Conservation (phyloP, 2,329 filamentous ascomycete genomes). For the Remersonia thermophila region DNA sequence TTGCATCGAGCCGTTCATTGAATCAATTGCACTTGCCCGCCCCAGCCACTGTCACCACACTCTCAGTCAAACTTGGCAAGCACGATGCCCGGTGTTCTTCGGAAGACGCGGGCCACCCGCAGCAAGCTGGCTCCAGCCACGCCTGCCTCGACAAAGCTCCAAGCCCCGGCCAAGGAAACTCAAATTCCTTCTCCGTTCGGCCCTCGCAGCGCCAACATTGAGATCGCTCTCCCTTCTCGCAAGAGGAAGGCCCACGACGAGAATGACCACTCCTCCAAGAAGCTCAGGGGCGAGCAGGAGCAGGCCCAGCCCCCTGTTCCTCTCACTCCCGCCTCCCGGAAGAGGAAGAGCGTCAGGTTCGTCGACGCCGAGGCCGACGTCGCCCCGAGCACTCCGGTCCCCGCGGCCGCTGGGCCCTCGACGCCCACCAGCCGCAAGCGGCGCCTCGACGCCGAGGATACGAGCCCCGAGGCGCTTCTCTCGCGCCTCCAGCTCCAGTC, state of each 20-base stretch:
- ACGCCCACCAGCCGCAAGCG: conserved; percentile 20
- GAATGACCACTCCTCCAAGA: conserved; percentile 17
- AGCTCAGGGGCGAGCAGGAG: conserved; percentile 8
- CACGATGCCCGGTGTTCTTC: conserved; percentile 17
- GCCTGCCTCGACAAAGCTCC: conserved; percentile 15
- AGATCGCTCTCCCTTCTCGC: conserved; percentile 21
- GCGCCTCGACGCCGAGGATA: conserved; percentile 9
- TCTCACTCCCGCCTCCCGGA: conserved; percentile 19
- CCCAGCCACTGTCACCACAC: too few species aligned
- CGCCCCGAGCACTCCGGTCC: conserved; percentile 6
- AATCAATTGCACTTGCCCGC: not conserved
- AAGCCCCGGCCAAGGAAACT: conserved; percentile 17
- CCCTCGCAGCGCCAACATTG: conserved; percentile 18
- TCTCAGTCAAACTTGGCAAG: too few species aligned
- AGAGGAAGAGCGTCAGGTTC: conserved; percentile 16
- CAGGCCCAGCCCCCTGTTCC: conserved; percentile 9
- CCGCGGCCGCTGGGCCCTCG: conserved; percentile 15
- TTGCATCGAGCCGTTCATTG: conserved; percentile 3
- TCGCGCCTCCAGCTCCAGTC: conserved; percentile 30
- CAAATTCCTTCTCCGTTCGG: conserved; percentile 21
- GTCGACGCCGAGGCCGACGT: conserved; percentile 6
- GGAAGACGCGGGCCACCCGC: conserved; percentile 14
- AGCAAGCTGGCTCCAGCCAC: conserved; percentile 11
- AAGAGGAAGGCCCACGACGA: conserved; percentile 28
- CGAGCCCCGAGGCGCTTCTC: conserved; percentile 23